Evolutionary conservation across 192 early-diverging fungal genomes (phyloP), one percentile per base, ranked within the genome.

Genomic region (Rhizophagus sp.): DNA sequence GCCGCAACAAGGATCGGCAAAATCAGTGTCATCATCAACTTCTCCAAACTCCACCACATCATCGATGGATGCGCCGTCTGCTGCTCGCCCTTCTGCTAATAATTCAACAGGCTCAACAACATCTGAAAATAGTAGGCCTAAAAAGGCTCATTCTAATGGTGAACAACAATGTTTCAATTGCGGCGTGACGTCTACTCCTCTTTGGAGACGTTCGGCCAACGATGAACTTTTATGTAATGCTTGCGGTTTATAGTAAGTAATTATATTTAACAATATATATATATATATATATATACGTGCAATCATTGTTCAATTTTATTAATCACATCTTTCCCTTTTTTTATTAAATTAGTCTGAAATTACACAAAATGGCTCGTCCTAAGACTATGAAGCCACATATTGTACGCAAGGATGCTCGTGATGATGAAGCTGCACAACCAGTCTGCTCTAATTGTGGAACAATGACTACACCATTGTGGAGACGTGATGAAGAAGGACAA

Each of bases 221-320:
- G 97, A 97, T 65, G 91, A 94, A 78, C 86, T 94, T 6, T 88
- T 99, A 33, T 99, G 98, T 86, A 99, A 99, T 80, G 98, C 98
- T 10, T 99, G 98, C 81, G 97, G 97, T 2, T 87, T 99, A 27
- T 99, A 96, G 87, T 96, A 90, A 84, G 85, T 79, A n/a, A 71
- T 34, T 75, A 27, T 24, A 73, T 68, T 49, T 49, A 1, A 24
- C 17, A 47, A 47, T 9, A 9, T 36, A 4, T 8, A 17, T 47
- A 24, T 75, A 67, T 67, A 30, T 30, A 30, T 30, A 30, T 1
- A 1, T 30, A 30, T 68, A 62, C 4, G 2, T 11, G 22, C 52
- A 52, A 34, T 33, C 17, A 27, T 10, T 64, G 25, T 57, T 33
- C 81, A 63, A 73, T 27, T 41, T n/a, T 47, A n/a, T 19, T 7